Percentiles rank a stretch among this genome's conserved stretches.
These are phyloP conservation scores for Auricularia sp. DNA, from an alignment of 768 basidiomycete species.

Conservation along the genomic window DNA sequence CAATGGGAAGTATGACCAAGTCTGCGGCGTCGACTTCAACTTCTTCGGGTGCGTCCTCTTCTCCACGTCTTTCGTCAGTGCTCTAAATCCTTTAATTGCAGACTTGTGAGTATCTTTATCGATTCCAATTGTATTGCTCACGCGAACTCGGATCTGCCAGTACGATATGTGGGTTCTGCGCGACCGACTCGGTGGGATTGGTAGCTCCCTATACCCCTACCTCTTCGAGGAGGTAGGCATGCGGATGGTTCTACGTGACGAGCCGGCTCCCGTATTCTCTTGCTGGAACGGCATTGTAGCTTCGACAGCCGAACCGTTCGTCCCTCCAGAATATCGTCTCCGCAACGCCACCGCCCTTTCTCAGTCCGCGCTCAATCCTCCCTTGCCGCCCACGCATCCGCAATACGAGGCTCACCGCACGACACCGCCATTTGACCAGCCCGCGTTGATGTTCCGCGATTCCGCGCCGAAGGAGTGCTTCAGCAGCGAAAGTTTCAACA, in stretches of 20 bases:
- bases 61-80: not conserved
- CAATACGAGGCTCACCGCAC: constrained; percentile 10
- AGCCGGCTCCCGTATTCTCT: constrained; percentile 33
- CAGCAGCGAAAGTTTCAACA: constrained; percentile 30
- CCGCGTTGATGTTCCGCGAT: constrained; percentile 23
- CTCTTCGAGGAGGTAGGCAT: constrained; percentile 29
- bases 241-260: constrained; percentile 25
- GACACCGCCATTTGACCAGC: constrained; percentile 21
- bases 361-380: not conserved
- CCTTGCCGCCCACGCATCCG: constrained; percentile 22
- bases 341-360: not conserved
- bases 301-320: constrained; percentile 30
- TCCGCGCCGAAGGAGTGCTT: constrained; percentile 22
- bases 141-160: constrained; percentile 2
- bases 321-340: constrained; percentile 28
- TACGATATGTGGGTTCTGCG: constrained; percentile 31
- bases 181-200: constrained; percentile 24
- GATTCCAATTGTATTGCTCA: too few relatives aligned
- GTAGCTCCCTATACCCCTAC: constrained; percentile 28
- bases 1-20: constrained; percentile 34
- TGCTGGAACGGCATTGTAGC: constrained; percentile 39
- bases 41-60: constrained; percentile 14
- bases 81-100: not conserved
- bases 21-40: constrained; percentile 31
- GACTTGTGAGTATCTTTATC: not conserved